These are phyloP conservation scores for Pseudoscleropodium purum DNA, from an alignment of 225 moss, liverwort and hornwort species.

Conservation along the genomic window DNA sequence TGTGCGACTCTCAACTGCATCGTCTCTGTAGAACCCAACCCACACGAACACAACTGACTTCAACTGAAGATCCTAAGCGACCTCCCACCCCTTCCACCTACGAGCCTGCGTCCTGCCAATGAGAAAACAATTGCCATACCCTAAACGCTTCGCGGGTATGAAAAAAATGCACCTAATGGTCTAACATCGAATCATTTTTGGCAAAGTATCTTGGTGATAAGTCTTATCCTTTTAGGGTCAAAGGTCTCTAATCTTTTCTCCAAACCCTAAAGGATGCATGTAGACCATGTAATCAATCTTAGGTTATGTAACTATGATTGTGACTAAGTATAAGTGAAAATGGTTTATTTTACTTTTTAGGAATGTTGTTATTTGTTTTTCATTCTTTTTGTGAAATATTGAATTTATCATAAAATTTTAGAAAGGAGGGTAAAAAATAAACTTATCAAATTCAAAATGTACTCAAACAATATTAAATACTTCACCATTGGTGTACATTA, in stretches of 20 bases:
- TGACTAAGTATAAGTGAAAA: neutral
- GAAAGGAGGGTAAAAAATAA: no score
- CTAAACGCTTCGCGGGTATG: no score
- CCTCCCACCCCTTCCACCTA: no score
- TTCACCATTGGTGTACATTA: neutral
- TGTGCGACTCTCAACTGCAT: no score
- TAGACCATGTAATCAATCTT: neutral
- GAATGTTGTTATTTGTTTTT: no score
- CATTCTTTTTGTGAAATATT: neutral
- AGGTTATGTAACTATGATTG: no score
- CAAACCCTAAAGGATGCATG: neutral
- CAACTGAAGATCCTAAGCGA: no score
- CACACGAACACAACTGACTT: no score
- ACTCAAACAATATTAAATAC: neutral
- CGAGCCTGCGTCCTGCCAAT: no score
- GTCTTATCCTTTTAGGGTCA: neutral
- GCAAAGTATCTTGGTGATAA: neutral
- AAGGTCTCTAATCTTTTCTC: neutral
- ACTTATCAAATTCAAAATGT: neutral
- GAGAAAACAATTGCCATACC: no score
- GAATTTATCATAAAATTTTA: neutral
- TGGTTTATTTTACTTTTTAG: no score
- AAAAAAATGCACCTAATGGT: neutral
- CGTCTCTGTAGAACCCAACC: no score
- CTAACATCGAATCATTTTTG: neutral